Evolutionary conservation across 1,284 basidiomycete species (phyloP).

Genomic region (Boletus hoseneyae): DNA sequence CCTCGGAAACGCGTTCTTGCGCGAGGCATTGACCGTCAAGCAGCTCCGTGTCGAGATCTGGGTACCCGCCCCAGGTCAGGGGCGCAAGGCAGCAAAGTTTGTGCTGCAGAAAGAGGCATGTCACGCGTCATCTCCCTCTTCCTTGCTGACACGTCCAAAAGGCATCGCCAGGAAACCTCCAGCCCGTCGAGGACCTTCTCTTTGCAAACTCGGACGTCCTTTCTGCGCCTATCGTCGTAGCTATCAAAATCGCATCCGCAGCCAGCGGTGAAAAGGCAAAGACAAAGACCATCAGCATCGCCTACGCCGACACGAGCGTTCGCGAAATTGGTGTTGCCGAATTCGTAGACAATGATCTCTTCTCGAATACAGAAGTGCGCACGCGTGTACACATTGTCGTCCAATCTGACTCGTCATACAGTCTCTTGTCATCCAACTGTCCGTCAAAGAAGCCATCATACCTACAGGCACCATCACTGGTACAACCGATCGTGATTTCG

Average conservation of each 20-base stretch:
- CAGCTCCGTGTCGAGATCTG: conserved; percentile 97
- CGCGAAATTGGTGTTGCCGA: conserved; percentile 79
- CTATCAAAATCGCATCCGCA: conserved; percentile 73
- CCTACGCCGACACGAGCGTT: conserved; percentile 75
- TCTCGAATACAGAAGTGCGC: conserved; percentile 89
- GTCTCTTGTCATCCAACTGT: conserved; percentile 95
- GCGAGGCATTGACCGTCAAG: conserved; percentile 87
- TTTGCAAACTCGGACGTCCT: conserved; percentile 84
- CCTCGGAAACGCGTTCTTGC: conserved; percentile 83
- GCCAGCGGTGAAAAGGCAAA: conserved; percentile 51
- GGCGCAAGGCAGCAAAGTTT: conserved; percentile 74
- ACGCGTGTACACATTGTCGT: neutral
- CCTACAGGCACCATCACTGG: conserved; percentile 66
- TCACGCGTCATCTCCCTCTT: neutral
- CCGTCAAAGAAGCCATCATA: conserved; percentile 90
- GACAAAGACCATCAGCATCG: conserved; percentile 63
- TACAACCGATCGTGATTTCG: conserved; percentile 77
- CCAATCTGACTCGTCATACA: conserved; percentile 32
- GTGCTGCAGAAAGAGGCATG: conserved; percentile 74
- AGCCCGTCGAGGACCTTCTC: conserved; percentile 90
- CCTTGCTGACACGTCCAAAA: conserved; percentile 31
- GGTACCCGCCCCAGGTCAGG: conserved; percentile 68
- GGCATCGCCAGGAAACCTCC: conserved; percentile 95
- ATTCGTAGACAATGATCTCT: conserved; percentile 93
- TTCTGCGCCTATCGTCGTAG: conserved; percentile 88